These are phyloP conservation scores for Chalciporus piperatoides DNA, from an alignment of 1,284 basidiomycete species.

Conservation along the genomic window DNA sequence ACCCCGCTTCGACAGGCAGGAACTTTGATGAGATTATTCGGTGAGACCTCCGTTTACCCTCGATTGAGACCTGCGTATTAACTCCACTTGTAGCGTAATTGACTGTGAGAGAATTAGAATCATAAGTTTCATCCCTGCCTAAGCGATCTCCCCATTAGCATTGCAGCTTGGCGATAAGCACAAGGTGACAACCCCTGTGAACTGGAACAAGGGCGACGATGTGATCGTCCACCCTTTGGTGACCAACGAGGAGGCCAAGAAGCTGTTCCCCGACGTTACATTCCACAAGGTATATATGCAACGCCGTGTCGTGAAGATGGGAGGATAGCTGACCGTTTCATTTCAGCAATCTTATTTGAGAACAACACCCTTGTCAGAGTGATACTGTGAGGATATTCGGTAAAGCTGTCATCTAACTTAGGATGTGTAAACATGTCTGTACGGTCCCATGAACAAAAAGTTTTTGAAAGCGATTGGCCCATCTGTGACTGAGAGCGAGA, in stretches of 20 bases:
- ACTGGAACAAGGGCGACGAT: slow-evolving; percentile 92
- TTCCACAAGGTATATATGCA: slow-evolving; percentile 55
- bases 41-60: slow-evolving; percentile 35
- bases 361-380: slow-evolving; percentile 61
- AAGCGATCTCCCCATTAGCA: slow-evolving; percentile 37
- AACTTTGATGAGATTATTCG: slow-evolving; percentile 90
- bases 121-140: neutral
- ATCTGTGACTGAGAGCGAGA: neutral
- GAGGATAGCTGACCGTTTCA: slow-evolving; percentile 8
- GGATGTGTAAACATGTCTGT: neutral
- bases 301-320: neutral
- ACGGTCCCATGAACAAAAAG: neutral
- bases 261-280: slow-evolving; percentile 73
- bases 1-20: slow-evolving; percentile 84
- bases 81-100: slow-evolving; percentile 44
- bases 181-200: slow-evolving; percentile 81
- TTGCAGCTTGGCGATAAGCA: slow-evolving; percentile 94
- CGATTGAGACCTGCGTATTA: slow-evolving; percentile 1
- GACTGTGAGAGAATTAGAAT: slow-evolving; percentile 47
- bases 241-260: slow-evolving; percentile 83
- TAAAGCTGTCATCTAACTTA: neutral
- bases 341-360: slow-evolving; percentile 64
- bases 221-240: slow-evolving; percentile 96
- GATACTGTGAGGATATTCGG: slow-evolving; percentile 11
- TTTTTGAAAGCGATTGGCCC: neutral